Base-by-base conservation (phyloP, 352 stramenopile species). In the Phytophthora quininea region DNA sequence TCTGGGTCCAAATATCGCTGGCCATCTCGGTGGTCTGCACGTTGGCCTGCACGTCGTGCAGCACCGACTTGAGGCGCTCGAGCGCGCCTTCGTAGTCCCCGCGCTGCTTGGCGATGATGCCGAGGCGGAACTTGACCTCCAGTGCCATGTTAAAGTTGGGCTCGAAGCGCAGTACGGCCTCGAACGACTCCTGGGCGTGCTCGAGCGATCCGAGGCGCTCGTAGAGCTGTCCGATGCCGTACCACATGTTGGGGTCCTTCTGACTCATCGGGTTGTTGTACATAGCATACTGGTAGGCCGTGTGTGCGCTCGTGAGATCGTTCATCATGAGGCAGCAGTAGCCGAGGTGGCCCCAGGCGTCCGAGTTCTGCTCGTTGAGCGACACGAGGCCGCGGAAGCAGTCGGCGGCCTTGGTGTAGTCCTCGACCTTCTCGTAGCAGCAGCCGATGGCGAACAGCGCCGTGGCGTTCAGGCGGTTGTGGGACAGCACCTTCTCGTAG, bases 251-350 rank as follows among this genome's bases (percentile, higher is more conserved):
- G 19, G 87, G 85, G 58, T 95, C 87, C 64, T 92, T 91, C 70
- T 95, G 85, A 43, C 85, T 93, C 79, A 89, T 91, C 6, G 87
- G 87, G 71, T 93, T 95, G 79, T 95, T 92, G 78, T 93, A 95
- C 85, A 95, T 93, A 54, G 87, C 87, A 69, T 95, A 93, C 70
- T 95, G 87, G 69, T 95, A 95, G 33, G 87, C 87, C 61, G 87
- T 93, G 73, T 95, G 85, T 3, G 87, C 87, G 62, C 86, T 95
- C 71, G 84, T 90, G 58, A 95, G 84, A 67, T 95, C 85, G 77
- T 95, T 95, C 79, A 95, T 90, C 85, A 93, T 95, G 64, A 95
- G 80, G 64, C 85, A 95, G 80, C 87, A 95, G 72, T 95, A 95
- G 58, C 87, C 87, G 42, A 95, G 57, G 71, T 93, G 85, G 47